Percentiles rank a stretch among this genome's conserved stretches.
phyloP scores from a whole-genome alignment of 108 stramenopile species.

The Tribonema minus region DNA sequence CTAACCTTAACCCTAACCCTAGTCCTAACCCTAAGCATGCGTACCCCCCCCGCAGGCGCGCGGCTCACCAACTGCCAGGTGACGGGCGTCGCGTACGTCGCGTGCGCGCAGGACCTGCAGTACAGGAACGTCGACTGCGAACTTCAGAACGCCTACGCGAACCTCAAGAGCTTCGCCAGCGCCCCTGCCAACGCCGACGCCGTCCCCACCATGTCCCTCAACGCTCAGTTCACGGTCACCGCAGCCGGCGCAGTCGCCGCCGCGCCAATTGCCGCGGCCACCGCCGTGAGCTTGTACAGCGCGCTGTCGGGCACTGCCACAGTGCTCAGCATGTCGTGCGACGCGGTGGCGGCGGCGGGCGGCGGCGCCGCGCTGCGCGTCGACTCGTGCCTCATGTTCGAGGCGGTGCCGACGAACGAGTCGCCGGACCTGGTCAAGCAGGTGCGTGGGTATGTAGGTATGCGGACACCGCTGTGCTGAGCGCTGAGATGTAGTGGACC shows the following conservation, averaged over 20 bases:
- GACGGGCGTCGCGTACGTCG: background rate
- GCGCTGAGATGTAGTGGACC: background rate
- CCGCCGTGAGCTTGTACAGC: background rate
- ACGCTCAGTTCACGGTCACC: background rate
- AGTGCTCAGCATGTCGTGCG: background rate
- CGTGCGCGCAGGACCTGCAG: background rate
- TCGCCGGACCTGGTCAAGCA: background rate
- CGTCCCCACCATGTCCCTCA: background rate
- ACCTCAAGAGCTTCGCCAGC: background rate
- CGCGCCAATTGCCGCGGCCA: background rate
- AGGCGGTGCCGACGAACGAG: background rate
- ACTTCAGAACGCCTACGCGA: background rate
- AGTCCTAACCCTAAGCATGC: no score
- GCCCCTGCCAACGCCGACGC: background rate
- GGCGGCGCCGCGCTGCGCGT: background rate
- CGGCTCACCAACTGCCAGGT: background rate
- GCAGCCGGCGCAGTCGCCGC: background rate
- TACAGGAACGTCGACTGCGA: background rate
- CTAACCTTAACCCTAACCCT: no score
- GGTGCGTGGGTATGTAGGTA: background rate
- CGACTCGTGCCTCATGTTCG: background rate
- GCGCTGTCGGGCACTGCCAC: background rate
- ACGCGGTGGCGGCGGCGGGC: background rate
- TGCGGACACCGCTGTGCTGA: background rate
- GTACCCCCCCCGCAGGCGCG: background rate